Conservation (phyloP, 2,329 filamentous ascomycete genomes). For the Fusarium protoensiforme region DNA sequence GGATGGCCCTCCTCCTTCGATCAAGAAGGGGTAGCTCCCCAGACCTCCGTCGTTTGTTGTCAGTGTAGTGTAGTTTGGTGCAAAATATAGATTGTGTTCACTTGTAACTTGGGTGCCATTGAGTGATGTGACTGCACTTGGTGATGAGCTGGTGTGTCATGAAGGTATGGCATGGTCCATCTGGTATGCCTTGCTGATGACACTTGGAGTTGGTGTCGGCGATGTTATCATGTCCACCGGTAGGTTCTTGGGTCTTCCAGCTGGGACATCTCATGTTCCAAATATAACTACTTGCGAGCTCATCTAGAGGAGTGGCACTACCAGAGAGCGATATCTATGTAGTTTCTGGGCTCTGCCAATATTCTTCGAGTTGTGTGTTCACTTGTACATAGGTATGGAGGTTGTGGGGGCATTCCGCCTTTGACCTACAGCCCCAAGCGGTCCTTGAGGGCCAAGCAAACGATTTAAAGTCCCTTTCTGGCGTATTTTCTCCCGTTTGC, state of each 20-base stretch:
- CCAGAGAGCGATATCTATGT: background rate
- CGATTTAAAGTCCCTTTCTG: background rate
- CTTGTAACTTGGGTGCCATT: background rate
- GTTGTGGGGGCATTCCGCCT: background rate
- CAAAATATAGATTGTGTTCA: conserved; percentile 34
- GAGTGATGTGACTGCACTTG: conserved; percentile 6
- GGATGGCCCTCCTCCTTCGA: conserved; percentile 39
- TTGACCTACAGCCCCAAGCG: background rate
- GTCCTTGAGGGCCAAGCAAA: background rate
- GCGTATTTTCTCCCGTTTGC: background rate
- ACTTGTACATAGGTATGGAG: background rate
- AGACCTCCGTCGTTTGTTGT: conserved; percentile 28
- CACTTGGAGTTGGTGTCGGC: background rate
- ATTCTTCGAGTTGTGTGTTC: background rate
- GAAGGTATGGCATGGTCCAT: background rate
- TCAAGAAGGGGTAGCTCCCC: conserved; percentile 32
- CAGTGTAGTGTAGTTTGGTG: conserved; percentile 31
- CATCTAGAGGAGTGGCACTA: background rate
- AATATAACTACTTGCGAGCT: background rate
- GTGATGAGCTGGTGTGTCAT: background rate
- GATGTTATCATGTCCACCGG: background rate
- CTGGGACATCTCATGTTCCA: background rate
- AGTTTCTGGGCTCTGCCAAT: background rate
- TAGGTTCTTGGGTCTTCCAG: background rate
- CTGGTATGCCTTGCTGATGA: background rate